Evolutionary conservation across 148 eudicot genomes (phyloP).

Genomic region (Talinum fruticosum): DNA sequence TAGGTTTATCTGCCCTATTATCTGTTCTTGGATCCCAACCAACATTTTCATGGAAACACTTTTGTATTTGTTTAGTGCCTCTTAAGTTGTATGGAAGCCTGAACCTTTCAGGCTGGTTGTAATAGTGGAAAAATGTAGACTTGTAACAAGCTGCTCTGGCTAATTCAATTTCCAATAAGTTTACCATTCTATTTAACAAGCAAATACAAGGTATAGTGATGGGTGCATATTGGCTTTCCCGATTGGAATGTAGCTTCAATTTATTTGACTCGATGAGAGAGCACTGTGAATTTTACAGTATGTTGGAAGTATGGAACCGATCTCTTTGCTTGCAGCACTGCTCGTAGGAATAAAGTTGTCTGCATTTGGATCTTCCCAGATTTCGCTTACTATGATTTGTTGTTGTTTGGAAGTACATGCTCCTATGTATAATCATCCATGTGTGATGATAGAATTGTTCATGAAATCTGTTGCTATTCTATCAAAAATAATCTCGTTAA

Average conservation of each 20-base stretch:
- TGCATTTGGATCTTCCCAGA: no score
- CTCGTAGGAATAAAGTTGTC: no score
- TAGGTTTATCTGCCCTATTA: slow-evolving; percentile 24
- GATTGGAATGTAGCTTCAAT: background rate
- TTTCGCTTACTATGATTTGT: no score
- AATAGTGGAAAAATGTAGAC: slow-evolving; percentile 14
- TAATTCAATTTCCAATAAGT: slow-evolving; percentile 20
- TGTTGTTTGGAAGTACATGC: no score
- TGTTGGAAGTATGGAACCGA: no score
- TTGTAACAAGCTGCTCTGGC: slow-evolving; percentile 16
- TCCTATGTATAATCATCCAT: no score
- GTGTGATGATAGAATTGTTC: no score
- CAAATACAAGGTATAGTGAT: background rate
- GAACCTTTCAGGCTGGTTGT: slow-evolving; percentile 16
- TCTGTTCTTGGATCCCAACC: slow-evolving; percentile 19
- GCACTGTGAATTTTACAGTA: no score
- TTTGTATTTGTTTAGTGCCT: slow-evolving; percentile 19
- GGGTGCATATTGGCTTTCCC: background rate
- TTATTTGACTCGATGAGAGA: no score
- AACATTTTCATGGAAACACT: slow-evolving; percentile 23
- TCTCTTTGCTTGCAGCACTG: no score
- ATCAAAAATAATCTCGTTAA: no score
- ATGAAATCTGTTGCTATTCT: no score
- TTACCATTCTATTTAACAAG: background rate
- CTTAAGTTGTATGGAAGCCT: slow-evolving; percentile 10